Evolutionary conservation across 495 filamentous ascomycete species (phyloP), one percentile per base, ranked within the genome.

Genomic region (Amphirosellinia nigrospora): DNA sequence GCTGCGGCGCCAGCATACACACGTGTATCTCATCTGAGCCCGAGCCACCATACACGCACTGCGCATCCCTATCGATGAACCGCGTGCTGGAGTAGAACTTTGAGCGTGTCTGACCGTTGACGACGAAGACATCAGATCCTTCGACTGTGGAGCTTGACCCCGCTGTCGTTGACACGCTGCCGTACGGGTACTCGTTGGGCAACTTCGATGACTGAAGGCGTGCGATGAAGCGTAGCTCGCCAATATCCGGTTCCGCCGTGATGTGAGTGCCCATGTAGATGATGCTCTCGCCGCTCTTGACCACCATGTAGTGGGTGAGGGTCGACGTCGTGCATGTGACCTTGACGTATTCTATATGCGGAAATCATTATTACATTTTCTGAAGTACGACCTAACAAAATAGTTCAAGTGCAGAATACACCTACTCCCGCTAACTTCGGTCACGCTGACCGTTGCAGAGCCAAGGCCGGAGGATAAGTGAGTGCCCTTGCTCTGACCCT

Each of bases 81-180:
- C 87, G 82, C 16, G 89, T 81, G 71, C 86, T 88, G 19, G 87
- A 90, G 79, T 89, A 91, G 81, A 91, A 91, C 77, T 91, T 91
- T 76, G 85, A 87, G 30, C 89, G 86, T 0, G 89, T 91, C 72
- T 90, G 80, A 15, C 88, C 86, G 70, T 84, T 74, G 43, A 91
- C 86, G 41, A 88, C 58, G 72, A 85, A 91, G 73, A 91, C 89
- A 69, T 91, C 89, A 0, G 85, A 86, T 23, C 89, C 89, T 73
- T 91, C 89, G 52, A 91, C 79, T 1, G 82, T 79, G 21, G 81
- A 80, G 38, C 82, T 82, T 30, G 82, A 84, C 10, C 79, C 80
- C 2, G 80, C 79, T 8, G 84, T 89, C n/a, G 86, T 86, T 2
- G 84, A 86, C 10, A 80, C 82, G 15, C 71, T 75, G 41, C 81